phyloP scores from a whole-genome alignment of 2,329 filamentous ascomycete genomes.

The Fusarium coffeatum region DNA sequence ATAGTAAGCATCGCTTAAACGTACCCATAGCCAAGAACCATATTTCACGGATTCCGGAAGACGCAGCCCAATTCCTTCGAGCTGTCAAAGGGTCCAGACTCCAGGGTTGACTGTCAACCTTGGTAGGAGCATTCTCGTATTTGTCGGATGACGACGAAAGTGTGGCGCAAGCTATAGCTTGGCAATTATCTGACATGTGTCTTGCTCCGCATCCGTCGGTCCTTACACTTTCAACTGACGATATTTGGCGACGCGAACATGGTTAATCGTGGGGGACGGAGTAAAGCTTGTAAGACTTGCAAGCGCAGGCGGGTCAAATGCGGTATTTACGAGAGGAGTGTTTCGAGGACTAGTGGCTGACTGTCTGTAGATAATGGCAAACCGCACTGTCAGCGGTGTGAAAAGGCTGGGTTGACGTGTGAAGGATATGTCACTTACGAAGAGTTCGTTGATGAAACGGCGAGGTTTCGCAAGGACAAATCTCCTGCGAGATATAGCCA shows the following conservation, averaged over 20 bases:
- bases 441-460: slow-evolving; percentile 24
- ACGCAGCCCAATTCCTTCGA: not conserved
- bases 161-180: slow-evolving; percentile 22
- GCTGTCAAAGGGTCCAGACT: not conserved
- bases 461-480: not conserved
- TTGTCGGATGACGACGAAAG: slow-evolving; percentile 8
- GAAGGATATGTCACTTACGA: slow-evolving; percentile 6
- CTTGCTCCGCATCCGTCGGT: not conserved
- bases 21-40: not conserved
- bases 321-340: not conserved
- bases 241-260: not conserved
- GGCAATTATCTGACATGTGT: slow-evolving; percentile 18
- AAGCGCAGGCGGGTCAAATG: slow-evolving; percentile 30
- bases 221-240: not conserved
- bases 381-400: slow-evolving; percentile 15
- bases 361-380: slow-evolving; percentile 9
- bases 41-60: not conserved
- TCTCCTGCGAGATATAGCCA: rapidly evolving
- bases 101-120: not conserved
- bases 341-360: not conserved
- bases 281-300: slow-evolving; percentile 28
- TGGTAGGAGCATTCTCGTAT: not conserved
- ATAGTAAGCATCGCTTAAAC: not conserved
- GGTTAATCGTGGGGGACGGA: slow-evolving; percentile 27
- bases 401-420: slow-evolving; percentile 4